These are phyloP conservation scores for Cnidoscolus chayamansa DNA, from an alignment of 441 rosid species.

Conservation along the genomic window DNA sequence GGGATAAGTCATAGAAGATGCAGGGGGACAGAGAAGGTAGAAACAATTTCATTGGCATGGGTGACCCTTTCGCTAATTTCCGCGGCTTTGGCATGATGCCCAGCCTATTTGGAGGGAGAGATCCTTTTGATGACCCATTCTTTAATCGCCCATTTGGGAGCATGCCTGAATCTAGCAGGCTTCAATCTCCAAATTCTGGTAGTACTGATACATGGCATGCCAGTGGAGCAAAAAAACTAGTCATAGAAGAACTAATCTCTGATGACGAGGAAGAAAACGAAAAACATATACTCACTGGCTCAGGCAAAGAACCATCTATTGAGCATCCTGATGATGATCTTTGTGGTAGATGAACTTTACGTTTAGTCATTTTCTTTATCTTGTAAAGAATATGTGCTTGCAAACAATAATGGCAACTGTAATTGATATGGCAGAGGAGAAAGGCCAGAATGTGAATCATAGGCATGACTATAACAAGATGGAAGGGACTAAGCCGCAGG, in stretches of 20 bases:
- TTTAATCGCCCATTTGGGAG: slow-evolving; percentile 55
- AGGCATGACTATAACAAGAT: slow-evolving; percentile 30
- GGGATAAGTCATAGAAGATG: slow-evolving; percentile 26
- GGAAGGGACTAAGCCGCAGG: slow-evolving; percentile 33
- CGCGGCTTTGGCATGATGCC: slow-evolving; percentile 39
- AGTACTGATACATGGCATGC: slow-evolving; percentile 18
- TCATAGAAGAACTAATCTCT: slow-evolving; percentile 60
- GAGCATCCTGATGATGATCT: slow-evolving; percentile 67
- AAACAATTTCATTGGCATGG: slow-evolving; percentile 33
- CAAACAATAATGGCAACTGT: slow-evolving; percentile 6
- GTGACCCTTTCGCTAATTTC: slow-evolving; percentile 40
- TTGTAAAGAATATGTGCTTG: neutral
- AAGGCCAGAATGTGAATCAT: slow-evolving; percentile 27
- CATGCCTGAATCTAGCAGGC: slow-evolving; percentile 29
- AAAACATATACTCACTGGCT: slow-evolving; percentile 12
- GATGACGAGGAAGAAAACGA: slow-evolving; percentile 45
- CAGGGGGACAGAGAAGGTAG: slow-evolving; percentile 48
- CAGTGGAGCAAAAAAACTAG: slow-evolving; percentile 35
- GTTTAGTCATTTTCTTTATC: neutral
- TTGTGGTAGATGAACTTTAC: slow-evolving; percentile 35
- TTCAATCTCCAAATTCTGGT: slow-evolving; percentile 28
- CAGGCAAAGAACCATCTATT: slow-evolving; percentile 47
- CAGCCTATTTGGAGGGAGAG: slow-evolving; percentile 54
- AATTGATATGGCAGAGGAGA: slow-evolving; percentile 39
- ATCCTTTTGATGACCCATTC: slow-evolving; percentile 76